Evolutionary conservation across 2,329 filamentous ascomycete genomes (phyloP).

Genomic region (Neonectria ditissima): DNA sequence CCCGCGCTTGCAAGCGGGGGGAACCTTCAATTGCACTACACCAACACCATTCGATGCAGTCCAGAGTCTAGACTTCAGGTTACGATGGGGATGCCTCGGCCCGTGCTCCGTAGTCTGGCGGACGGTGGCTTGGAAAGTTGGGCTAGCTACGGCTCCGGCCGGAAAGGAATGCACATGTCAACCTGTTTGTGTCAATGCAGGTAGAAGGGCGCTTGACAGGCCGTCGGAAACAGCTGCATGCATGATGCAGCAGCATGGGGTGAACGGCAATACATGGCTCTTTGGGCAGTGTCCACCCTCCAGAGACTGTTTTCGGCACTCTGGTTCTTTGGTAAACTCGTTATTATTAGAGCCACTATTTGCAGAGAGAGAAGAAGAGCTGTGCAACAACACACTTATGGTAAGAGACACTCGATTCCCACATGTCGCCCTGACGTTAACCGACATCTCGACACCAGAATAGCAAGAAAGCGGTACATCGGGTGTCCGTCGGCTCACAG

Average conservation of each 20-base stretch:
- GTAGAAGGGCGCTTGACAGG: neutral
- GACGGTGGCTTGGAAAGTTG: neutral
- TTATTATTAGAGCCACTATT: neutral
- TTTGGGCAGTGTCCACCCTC: neutral
- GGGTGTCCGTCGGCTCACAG: neutral
- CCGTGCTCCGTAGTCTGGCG: neutral
- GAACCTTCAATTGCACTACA: neutral
- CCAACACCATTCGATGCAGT: neutral
- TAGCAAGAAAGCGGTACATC: neutral
- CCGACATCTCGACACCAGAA: neutral
- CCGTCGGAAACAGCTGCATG: constrained; percentile 4
- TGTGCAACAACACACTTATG: neutral
- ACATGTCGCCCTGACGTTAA: neutral
- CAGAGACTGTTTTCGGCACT: neutral
- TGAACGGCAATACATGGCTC: neutral
- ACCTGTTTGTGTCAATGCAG: neutral
- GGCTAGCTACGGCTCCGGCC: neutral
- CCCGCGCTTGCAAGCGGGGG: neutral
- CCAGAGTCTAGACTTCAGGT: neutral
- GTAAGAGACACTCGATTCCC: neutral
- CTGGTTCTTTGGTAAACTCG: neutral
- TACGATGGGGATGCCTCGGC: neutral
- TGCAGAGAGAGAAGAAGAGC: neutral
- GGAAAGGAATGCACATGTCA: neutral
- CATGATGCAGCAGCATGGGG: neutral